These are phyloP conservation scores for Oehlia diaphana DNA, from an alignment of 192 early-diverging fungal species.

Conservation along the genomic window DNA sequence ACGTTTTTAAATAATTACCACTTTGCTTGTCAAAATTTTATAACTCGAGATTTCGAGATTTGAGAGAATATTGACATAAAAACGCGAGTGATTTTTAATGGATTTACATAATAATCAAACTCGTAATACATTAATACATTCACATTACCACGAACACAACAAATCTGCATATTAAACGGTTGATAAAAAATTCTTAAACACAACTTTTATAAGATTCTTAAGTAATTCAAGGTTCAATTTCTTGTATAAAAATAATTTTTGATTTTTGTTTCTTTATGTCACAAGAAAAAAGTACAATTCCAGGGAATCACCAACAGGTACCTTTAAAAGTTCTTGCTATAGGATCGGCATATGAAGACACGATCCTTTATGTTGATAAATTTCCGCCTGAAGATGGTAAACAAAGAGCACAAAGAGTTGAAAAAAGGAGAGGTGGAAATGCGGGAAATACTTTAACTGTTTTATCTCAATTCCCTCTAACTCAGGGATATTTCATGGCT, in stretches of 20 bases:
- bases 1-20: too few relatives aligned
- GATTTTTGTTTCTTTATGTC: neutral
- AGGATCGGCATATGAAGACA: conserved; percentile 63
- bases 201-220: too few relatives aligned
- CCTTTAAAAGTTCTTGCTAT: conserved; percentile 31
- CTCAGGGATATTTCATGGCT: conserved; percentile 50
- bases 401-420: conserved; percentile 52
- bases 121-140: too few relatives aligned
- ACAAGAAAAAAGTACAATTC: neutral
- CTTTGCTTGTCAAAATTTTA: too few relatives aligned
- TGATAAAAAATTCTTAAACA: too few relatives aligned
- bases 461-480: conserved; percentile 49
- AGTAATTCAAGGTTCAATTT: too few relatives aligned
- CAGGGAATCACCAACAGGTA: neutral
- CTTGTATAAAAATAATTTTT: neutral
- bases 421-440: conserved; percentile 68
- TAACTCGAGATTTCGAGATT: too few relatives aligned
- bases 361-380: conserved; percentile 58
- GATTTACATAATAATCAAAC: too few relatives aligned
- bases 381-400: conserved; percentile 66
- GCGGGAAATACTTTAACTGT: conserved; percentile 58
- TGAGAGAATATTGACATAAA: too few relatives aligned
- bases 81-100: too few relatives aligned
- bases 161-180: too few relatives aligned
- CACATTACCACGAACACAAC: too few relatives aligned